Base-by-base conservation (phyloP, 345 rosid species). In the Conringia planisiliqua region DNA sequence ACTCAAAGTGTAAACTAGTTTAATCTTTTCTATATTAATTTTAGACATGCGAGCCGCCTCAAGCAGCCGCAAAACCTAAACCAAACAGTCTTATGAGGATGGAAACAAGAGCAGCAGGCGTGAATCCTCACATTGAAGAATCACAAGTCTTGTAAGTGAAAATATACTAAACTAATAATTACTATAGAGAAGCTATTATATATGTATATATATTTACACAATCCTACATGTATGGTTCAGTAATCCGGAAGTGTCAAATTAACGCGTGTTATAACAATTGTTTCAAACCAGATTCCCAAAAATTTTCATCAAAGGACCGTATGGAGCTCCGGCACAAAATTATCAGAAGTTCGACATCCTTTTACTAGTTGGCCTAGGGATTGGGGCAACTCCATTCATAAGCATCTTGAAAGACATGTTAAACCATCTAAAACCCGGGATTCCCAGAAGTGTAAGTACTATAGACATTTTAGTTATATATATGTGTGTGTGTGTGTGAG, bases 341-440 rank as follows among this genome's bases (percentile, higher is more conserved):
- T 89, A 87, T 86, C 86, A 78, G 33, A 86, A 86, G 29, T 95
- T 68, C 16, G 99, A 95, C 70, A 85, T 92, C 30, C 87, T 95
- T 22, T 75, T 92, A 32, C 96, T 95, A 27, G 81, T 92, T 30
- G 98, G 98, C 38, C 79, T 95, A 11, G 97, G 99, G 51, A 95
- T 92, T 8, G 99, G 99, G 22, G 99, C 99, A 62, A 95, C 99
- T 63, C 99, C 99, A 1, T 87, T 95, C 66, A 86, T 95, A 71
- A 95, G 99, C 86, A 90, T 95, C 50, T 54, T 87, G 39, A 95
- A 95, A 79, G 99, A 95, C 85, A 85, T 92, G 55, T 86, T 95
- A 13, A 76, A 86, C 76, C 80, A 78, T 71, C 82, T 90, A 65
- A 95, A 86, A 65, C 84, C 86, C 7, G 75, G 68, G 13, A 67